Base-by-base conservation (phyloP, 2,329 filamentous ascomycete species). In the Sphaerulina musiva region DNA sequence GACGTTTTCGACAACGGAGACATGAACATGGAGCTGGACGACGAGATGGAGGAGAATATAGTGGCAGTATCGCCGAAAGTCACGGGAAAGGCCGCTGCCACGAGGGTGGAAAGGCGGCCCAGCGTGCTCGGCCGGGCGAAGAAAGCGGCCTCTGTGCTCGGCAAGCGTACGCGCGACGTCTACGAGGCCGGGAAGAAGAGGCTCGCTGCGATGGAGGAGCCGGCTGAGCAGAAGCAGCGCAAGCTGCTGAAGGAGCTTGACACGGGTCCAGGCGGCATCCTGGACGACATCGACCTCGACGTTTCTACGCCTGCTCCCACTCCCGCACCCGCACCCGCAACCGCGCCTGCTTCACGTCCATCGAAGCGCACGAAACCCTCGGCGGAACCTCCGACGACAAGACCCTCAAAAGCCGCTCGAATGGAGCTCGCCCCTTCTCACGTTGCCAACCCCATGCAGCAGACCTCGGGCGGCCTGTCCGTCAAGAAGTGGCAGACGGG, bases 401-500 rank as follows among this genome's bases (percentile, higher is more conserved):
- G 12, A n/a, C 10, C 34, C 34, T n/a, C 34, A 1, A 63, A 61
- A 45, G 58, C 57, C 23, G 52, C 57, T 3, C 47, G 59, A 7
- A 60, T 59, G 40, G 61, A 64, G 34, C 51, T 65, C 26, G 53
- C 64, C 8, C 59, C 60, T 47, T 47, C 62, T 10, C 44, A 56
- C 31, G 50, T 59, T 6, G 59, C 62, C 14, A 57, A 59, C n/a
- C 63, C 63, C 7, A 51, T 64, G 31, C 59, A 64, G 17, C 68
- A 66, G 54, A 62, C 63, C 8, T 60, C 64, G 3, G 54, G 57
- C 42, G 65, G 64, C 26, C 74, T 78, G 53, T 77, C 75, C 38
- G 72, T 76, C 48, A 95, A 95, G 75, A 84, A 83, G 61, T 97
- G 87, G 80, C 76, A 95, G 51, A 77, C 79, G 49, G 87, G 90